Evolutionary conservation across 1,284 basidiomycete species (phyloP), one percentile per base, ranked within the genome.

Genomic region (Athelia psychrophila): DNA sequence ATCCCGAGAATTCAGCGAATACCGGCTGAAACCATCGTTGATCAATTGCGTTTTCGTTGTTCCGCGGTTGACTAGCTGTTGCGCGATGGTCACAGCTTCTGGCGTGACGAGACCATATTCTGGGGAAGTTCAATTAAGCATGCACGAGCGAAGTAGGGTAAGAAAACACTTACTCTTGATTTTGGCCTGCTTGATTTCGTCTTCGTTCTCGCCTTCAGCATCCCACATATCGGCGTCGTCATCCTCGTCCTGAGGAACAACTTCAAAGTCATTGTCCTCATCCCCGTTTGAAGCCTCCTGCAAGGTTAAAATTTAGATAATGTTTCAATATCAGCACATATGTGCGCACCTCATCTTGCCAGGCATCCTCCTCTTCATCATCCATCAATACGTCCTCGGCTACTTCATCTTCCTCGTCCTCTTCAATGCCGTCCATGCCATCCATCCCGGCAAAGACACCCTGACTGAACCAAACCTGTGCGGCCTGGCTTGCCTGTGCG

Each of bases 11-110:
- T 93, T 90, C 54, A 96, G 84, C 2, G 93, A 90, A 69, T 95
- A 91, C 19, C 94, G 91, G 73, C 88, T 95, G 77, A 99, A 99
- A 16, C 97, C 97, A 51, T 97, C 91, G 64, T 99, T 93, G 64
- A 99, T 81, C 18, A 99, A 79, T 40, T 93, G 83, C 5, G 91
- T 91, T 64, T 89, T 90, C 1, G 95, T 98, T 60, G 80, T 93
- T 71, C 93, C 77, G 22, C 93, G 88, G 69, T 99, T 99, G 52
- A 98, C 93, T 16, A 99, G 80, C 60, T 89, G 85, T 59, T 95
- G 93, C 0, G 97, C 97, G 23, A 99, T 77, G 1, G 93, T 91
- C 45, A 98, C 83, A 2, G 97, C 94, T 71, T 98, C 95, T 22
- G 90, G 88, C 1, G 95, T 98, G 44, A 84, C 78, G 15, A 99